Evolutionary conservation across 2,329 filamentous ascomycete genomes (phyloP).

Genomic region (Tolypocladium paradoxum): DNA sequence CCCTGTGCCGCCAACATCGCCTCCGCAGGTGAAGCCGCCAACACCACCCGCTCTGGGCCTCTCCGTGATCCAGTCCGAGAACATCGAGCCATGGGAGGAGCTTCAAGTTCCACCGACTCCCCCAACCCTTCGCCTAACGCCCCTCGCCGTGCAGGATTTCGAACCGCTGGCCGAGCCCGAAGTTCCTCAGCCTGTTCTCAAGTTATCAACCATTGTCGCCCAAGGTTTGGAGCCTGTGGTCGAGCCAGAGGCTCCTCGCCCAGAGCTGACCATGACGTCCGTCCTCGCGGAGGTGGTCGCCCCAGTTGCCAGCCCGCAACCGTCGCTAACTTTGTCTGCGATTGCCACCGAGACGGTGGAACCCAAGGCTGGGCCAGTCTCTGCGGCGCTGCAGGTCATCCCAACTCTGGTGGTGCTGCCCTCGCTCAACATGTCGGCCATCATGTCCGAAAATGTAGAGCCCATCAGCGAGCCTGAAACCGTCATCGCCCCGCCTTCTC

Average conservation of each 20-base stretch:
- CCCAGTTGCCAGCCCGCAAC: conserved; percentile 4
- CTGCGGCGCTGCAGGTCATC: conserved; percentile 1
- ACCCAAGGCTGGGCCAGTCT: conserved; percentile 11
- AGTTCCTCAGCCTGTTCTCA: conserved; percentile 9
- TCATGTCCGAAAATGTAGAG: conserved; percentile 14
- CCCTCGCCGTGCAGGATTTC: conserved; percentile 16
- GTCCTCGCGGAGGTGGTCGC: conserved; percentile 11
- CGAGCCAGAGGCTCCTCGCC: conserved; percentile 14
- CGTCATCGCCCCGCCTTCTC: conserved; percentile 5
- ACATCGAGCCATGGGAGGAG: conserved; percentile 32
- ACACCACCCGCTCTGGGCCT: conserved; percentile 27
- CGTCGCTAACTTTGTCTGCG: conserved; percentile 17
- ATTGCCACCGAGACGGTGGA: conserved; percentile 20
- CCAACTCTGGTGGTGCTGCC: not conserved
- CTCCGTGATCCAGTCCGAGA: conserved; percentile 32
- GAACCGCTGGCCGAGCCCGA: conserved; percentile 18
- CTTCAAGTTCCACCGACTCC: conserved; percentile 17
- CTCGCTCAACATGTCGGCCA: conserved; percentile 3
- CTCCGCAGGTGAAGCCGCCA: conserved; percentile 17
- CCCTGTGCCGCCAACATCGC: conserved; percentile 39
- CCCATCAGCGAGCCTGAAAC: conserved; percentile 15
- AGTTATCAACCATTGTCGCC: conserved; percentile 14
- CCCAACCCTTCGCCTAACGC: conserved; percentile 17
- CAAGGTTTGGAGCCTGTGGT: conserved; percentile 15
- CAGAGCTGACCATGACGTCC: conserved; percentile 14